These are phyloP conservation scores for Huntiella savannae DNA, from an alignment of 2,329 filamentous ascomycete species.

Conservation along the genomic window DNA sequence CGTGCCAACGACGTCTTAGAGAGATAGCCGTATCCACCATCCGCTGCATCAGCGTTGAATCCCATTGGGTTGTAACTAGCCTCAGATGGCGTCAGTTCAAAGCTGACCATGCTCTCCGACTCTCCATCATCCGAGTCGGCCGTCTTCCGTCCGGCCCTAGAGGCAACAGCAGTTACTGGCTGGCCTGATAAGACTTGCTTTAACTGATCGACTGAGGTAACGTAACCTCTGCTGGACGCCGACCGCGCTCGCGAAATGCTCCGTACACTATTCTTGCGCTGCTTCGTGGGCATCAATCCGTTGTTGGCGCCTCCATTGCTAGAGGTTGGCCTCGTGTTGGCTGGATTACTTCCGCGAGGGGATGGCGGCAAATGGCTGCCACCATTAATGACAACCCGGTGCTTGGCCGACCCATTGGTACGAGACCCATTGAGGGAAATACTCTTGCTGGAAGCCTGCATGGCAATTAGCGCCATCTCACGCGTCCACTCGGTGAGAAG, in stretches of 20 bases:
- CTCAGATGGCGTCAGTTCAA: constrained; percentile 48
- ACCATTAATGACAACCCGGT: constrained; percentile 41
- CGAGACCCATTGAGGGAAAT: constrained; percentile 61
- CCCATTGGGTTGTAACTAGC: constrained; percentile 36
- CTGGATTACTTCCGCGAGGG: constrained; percentile 22
- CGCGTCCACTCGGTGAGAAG: constrained; percentile 67
- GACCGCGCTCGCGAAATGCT: constrained; percentile 30
- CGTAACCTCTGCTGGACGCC: constrained; percentile 27
- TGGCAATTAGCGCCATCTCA: constrained; percentile 48
- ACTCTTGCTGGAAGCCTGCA: constrained; percentile 51
- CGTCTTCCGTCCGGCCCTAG: constrained; percentile 17
- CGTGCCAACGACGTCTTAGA: constrained; percentile 18
- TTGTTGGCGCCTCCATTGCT: constrained; percentile 19
- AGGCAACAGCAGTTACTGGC: constrained; percentile 17
- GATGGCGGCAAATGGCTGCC: constrained; percentile 19
- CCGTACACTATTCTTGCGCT: constrained; percentile 35
- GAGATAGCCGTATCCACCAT: constrained; percentile 1
- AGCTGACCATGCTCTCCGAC: constrained; percentile 53
- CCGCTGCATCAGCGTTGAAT: constrained; percentile 6
- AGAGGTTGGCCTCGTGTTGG: constrained; percentile 31
- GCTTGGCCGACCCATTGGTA: constrained; percentile 32
- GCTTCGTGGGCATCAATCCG: constrained; percentile 20
- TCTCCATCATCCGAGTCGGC: constrained; percentile 27
- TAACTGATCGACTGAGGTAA: constrained; percentile 44
- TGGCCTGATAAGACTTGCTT: constrained; percentile 41